These are phyloP conservation scores for Dipteronia sinensis DNA, from an alignment of 345 rosid species.

Conservation along the genomic window DNA sequence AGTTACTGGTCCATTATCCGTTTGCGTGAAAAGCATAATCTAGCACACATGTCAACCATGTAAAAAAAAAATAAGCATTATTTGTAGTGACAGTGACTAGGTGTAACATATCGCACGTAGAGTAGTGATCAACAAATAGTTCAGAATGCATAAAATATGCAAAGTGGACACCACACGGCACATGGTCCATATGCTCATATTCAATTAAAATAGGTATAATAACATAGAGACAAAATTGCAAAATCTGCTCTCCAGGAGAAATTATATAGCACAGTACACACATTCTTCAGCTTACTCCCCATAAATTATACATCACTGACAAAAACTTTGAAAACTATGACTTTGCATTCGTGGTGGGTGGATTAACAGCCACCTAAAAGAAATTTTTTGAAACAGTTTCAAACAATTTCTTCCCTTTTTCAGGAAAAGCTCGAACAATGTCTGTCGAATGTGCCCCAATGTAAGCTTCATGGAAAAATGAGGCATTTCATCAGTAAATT, in stretches of 20 bases:
- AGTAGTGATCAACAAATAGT: neutral
- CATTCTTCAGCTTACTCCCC: neutral
- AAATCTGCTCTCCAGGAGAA: neutral
- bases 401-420: neutral
- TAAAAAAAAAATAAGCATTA: neutral
- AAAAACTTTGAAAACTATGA: neutral
- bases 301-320: neutral
- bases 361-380: neutral
- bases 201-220: neutral
- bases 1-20: neutral
- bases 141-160: constrained; percentile 15
- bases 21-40: neutral
- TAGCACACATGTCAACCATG: neutral
- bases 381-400: neutral
- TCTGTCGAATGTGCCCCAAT: neutral
- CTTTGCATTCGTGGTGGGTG: neutral
- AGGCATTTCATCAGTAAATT: neutral
- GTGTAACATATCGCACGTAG: neutral
- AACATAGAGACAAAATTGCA: neutral
- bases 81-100: constrained; percentile 14
- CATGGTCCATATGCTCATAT: neutral
- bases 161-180: neutral
- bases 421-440: neutral
- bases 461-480: neutral
- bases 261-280: neutral